These are phyloP conservation scores for Lasiodiplodia citricola DNA, from an alignment of 2,329 filamentous ascomycete genomes.

Conservation along the genomic window DNA sequence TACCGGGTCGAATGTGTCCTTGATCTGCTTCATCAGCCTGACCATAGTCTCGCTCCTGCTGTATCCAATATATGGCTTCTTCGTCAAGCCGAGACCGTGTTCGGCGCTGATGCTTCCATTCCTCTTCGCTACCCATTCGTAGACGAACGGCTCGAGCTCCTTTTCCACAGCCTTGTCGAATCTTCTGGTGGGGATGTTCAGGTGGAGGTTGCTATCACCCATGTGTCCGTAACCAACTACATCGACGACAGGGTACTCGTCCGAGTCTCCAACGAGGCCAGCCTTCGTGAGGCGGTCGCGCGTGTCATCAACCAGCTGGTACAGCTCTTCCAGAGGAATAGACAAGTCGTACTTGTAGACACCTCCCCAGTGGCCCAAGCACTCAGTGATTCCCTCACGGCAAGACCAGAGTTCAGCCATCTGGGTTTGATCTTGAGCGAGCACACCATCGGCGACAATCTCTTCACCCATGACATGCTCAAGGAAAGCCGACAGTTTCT, in stretches of 20 bases:
- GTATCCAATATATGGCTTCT: conserved; percentile 95
- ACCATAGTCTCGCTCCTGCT: conserved; percentile 88
- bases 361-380: conserved; percentile 85
- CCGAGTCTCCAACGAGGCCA: conserved; percentile 75
- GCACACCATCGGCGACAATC: conserved; percentile 85
- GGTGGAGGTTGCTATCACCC: conserved; percentile 94
- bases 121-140: conserved; percentile 91
- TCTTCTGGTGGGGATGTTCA: conserved; percentile 82
- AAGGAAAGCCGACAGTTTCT: conserved; percentile 87
- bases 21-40: conserved; percentile 91
- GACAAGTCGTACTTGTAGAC: conserved; percentile 99
- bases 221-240: conserved; percentile 99
- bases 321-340: conserved; percentile 86
- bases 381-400: conserved; percentile 91
- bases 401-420: conserved; percentile 84
- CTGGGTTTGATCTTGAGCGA: conserved; percentile 94
- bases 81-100: conserved; percentile 90
- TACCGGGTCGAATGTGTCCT: conserved; percentile 92
- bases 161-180: conserved; percentile 90
- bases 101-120: conserved; percentile 96
- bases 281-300: conserved; percentile 72
- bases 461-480: conserved; percentile 90
- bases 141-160: conserved; percentile 90
- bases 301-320: conserved; percentile 86
- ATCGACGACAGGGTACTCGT: conserved; percentile 77